phyloP scores from a whole-genome alignment of 768 basidiomycete genomes.

The Tricholomella constricta region DNA sequence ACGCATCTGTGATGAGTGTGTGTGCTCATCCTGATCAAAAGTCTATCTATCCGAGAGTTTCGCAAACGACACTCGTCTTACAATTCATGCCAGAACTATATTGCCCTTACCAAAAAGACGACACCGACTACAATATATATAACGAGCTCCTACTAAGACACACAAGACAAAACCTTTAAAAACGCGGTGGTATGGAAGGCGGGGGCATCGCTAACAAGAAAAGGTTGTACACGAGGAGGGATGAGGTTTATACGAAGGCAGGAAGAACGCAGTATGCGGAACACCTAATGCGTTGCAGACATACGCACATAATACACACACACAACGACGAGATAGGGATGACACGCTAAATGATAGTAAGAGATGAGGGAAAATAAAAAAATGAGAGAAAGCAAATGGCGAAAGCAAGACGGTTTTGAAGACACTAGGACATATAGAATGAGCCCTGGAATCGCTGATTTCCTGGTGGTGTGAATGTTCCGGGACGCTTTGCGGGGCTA shows the following conservation, averaged over 20 bases:
- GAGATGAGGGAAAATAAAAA: slow-evolving; percentile 13
- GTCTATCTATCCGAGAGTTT: too few species aligned
- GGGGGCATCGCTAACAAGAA: slow-evolving; percentile 10
- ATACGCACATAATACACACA: slow-evolving; percentile 15
- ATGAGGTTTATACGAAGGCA: slow-evolving; percentile 9
- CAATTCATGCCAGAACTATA: too few species aligned
- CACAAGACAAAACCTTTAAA: slow-evolving; percentile 6
- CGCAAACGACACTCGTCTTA: too few species aligned
- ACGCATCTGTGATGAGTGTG: too few species aligned
- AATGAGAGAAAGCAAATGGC: slow-evolving; percentile 18
- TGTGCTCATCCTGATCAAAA: too few species aligned
- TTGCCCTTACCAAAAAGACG: slow-evolving; percentile 1
- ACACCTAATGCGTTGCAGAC: slow-evolving; percentile 14
- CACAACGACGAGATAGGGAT: slow-evolving; percentile 2
- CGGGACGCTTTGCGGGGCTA: background rate
- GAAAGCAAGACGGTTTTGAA: slow-evolving; percentile 23
- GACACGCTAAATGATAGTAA: slow-evolving; percentile 16
- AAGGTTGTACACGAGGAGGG: slow-evolving; percentile 8
- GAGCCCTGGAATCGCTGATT: background rate
- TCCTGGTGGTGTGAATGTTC: slow-evolving; percentile 1
- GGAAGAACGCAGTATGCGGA: slow-evolving; percentile 7
- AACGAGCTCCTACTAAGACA: slow-evolving; percentile 13
- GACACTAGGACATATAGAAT: slow-evolving; percentile 15
- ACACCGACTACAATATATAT: slow-evolving; percentile 13
- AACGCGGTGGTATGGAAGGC: background rate